Conservation (phyloP, 1,284 basidiomycete species). For the Ustilago curta region DNA sequence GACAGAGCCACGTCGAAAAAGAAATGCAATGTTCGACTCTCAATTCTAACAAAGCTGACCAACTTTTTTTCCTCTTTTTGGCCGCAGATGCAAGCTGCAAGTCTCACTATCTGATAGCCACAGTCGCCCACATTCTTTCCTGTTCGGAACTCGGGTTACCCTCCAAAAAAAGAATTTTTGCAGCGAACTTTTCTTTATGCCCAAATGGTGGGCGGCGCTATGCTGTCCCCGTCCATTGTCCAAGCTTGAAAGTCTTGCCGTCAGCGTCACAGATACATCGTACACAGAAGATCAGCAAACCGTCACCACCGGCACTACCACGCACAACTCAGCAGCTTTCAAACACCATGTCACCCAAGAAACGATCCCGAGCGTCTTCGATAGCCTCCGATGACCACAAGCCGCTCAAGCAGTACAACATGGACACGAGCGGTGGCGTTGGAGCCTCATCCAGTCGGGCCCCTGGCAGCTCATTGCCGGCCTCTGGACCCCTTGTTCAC, state of each 20-base stretch:
- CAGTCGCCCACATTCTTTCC: not conserved
- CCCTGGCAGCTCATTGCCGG: conserved; percentile 16
- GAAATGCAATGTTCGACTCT: not conserved
- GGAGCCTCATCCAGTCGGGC: conserved; percentile 33
- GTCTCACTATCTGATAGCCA: conserved; percentile 8
- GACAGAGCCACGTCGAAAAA: too few species aligned
- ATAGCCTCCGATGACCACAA: conserved; percentile 34
- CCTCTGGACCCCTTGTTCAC: conserved; percentile 44
- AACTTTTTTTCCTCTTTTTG: too few species aligned
- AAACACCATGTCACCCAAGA: conserved; percentile 32
- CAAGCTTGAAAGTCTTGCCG: too few species aligned
- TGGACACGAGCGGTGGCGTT: conserved; percentile 5
- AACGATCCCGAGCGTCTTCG: conserved; percentile 48
- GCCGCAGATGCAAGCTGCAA: not conserved
- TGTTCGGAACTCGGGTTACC: not conserved
- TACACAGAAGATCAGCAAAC: not conserved
- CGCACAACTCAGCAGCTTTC: too few species aligned
- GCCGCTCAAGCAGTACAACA: conserved; percentile 10
- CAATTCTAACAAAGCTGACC: not conserved
- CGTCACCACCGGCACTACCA: too few species aligned
- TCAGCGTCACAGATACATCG: too few species aligned
- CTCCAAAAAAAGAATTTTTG: conserved; percentile 1
- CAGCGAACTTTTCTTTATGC: conserved; percentile 3
- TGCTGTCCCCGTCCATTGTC: too few species aligned
- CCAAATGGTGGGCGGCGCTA: conserved; percentile 3